Conservation (phyloP, 1,284 basidiomycete species). For the Moesziomyces sp. region DNA sequence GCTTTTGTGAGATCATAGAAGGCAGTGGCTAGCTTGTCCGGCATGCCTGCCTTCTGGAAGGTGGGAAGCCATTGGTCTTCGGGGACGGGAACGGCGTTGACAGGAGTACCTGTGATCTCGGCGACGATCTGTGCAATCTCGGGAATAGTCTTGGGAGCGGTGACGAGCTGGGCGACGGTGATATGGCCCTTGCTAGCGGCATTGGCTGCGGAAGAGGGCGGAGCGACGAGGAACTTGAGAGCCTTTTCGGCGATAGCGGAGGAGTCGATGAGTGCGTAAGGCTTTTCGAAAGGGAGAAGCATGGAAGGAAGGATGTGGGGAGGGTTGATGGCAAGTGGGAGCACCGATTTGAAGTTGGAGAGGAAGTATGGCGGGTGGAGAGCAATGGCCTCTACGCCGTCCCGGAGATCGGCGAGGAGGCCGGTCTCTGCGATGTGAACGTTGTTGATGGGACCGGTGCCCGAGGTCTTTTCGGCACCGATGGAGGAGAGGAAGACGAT, state of each 20-base stretch:
- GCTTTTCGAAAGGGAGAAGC: constrained; percentile 20
- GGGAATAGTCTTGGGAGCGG: constrained; percentile 13
- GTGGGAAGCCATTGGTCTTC: constrained; percentile 21
- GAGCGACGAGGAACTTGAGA: constrained; percentile 20
- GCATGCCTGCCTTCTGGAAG: constrained; percentile 20
- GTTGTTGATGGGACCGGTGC: constrained; percentile 20
- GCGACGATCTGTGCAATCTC: constrained; percentile 19
- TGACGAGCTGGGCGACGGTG: constrained; percentile 19
- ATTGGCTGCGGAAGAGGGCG: background rate
- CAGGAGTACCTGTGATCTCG: constrained; percentile 11
- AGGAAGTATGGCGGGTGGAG: constrained; percentile 18
- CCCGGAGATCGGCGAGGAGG: constrained; percentile 11
- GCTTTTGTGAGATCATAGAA: constrained; percentile 17
- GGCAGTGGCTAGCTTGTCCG: constrained; percentile 4
- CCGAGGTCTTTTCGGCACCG: constrained; percentile 13
- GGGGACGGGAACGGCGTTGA: constrained; percentile 21
- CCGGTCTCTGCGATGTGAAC: constrained; percentile 13
- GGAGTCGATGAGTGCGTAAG: constrained; percentile 8
- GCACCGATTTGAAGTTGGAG: constrained; percentile 13
- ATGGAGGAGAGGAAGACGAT: constrained; percentile 33
- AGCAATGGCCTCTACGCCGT: constrained; percentile 14
- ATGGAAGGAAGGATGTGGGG: constrained; percentile 30
- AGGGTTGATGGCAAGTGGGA: constrained; percentile 19
- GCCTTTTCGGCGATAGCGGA: constrained; percentile 20
- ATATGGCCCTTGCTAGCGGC: constrained; percentile 9